phyloP scores from a whole-genome alignment of 108 stramenopile species.

The Nannochloropsis salina region DNA sequence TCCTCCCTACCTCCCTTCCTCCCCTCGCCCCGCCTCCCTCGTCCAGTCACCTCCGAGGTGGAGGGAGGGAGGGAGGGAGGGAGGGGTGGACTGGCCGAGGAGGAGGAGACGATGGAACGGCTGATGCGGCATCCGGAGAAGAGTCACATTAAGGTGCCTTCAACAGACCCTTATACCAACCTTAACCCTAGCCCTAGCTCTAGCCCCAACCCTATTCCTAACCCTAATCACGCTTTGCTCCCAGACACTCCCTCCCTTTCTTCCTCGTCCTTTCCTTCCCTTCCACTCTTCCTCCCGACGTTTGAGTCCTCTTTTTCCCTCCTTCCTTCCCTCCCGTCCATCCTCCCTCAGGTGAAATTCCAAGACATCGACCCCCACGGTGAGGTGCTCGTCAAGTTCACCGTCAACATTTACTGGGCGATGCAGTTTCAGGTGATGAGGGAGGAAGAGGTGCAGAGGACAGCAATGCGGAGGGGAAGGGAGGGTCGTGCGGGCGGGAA shows the following conservation, averaged over 20 bases:
- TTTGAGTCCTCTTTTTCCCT: neutral
- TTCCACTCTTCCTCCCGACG: neutral
- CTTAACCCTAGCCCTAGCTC: neutral
- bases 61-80: neutral
- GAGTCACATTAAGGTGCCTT: conserved; percentile 20
- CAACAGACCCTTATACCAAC: neutral
- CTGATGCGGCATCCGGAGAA: neutral
- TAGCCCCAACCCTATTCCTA: no score
- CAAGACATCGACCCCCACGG: conserved; percentile 1
- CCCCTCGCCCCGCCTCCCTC: neutral
- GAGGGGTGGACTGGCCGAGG: neutral
- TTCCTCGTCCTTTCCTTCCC: neutral
- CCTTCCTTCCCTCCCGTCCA: neutral
- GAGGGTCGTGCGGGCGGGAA: neutral
- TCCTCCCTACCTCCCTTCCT: neutral
- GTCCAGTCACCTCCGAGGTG: neutral
- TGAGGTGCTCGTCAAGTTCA: neutral
- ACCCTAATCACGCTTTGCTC: neutral
- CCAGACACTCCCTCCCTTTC: neutral
- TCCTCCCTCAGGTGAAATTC: neutral
- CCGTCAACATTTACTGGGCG: neutral
- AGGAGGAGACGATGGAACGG: neutral
- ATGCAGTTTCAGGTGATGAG: neutral
- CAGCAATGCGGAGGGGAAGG: no score
- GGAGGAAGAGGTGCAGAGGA: no score